Conservation (phyloP, 306 rosid species). For the Quercus gilva region DNA sequence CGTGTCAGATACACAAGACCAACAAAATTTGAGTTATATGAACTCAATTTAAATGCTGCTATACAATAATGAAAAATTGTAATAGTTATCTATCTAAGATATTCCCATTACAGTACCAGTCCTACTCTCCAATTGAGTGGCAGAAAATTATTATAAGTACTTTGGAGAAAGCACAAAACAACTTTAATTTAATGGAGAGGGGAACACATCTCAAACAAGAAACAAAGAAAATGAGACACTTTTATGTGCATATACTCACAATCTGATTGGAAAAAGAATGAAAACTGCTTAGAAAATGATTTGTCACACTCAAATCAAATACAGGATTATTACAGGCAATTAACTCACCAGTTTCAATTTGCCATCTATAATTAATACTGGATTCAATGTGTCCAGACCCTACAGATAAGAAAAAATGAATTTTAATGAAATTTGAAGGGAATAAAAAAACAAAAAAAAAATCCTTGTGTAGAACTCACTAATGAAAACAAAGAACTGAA, state of each 20-base stretch:
- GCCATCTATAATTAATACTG: slow-evolving; percentile 59
- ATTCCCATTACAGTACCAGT: neutral
- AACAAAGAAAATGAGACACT: neutral
- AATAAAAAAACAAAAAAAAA: neutral
- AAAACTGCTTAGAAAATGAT: neutral
- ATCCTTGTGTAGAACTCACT: neutral
- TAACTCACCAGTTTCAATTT: slow-evolving; percentile 65
- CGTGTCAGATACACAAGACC: neutral
- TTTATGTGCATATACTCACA: neutral
- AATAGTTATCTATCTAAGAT: neutral
- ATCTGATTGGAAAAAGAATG: neutral
- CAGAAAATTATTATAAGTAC: neutral
- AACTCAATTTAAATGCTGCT: neutral
- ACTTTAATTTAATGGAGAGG: neutral
- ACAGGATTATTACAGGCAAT: neutral
- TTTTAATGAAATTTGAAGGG: slow-evolving; percentile 13
- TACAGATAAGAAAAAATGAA: slow-evolving; percentile 28
- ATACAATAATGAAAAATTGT: neutral
- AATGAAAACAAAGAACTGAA: neutral
- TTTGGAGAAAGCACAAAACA: neutral
- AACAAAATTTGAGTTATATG: neutral
- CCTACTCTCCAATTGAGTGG: neutral
- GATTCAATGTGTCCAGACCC: slow-evolving; percentile 81
- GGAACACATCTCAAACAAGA: neutral
- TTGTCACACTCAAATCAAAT: neutral